A percentile compares a stretch with the other conserved stretches of the same genome.
Evolutionary conservation across 2,329 filamentous ascomycete genomes (phyloP).

Genomic region (Arthrobotrys iridis): DNA sequence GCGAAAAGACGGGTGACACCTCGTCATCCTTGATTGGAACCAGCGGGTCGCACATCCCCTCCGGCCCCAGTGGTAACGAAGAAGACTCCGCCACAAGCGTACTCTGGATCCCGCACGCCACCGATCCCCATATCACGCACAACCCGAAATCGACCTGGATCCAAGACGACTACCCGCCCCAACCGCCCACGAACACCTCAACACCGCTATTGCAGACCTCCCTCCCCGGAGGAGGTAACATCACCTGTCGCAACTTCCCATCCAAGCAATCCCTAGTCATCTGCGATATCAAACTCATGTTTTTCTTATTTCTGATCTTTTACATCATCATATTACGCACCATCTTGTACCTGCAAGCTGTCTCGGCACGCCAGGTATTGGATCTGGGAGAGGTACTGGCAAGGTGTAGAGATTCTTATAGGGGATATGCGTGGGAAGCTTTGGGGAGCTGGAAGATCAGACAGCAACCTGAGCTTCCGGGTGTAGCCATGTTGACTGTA

Average conservation of each 20-base stretch:
- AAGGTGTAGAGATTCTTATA: conserved; percentile 18
- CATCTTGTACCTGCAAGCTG: conserved; percentile 23
- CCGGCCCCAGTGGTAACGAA: neutral
- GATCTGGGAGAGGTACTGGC: conserved; percentile 32
- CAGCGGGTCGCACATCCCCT: neutral
- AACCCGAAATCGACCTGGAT: conserved; percentile 27
- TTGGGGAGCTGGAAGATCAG: conserved; percentile 39
- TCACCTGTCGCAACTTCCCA: conserved; percentile 36
- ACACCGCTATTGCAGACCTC: neutral
- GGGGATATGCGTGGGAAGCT: conserved; percentile 24
- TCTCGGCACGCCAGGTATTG: conserved; percentile 24
- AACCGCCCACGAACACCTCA: conserved; percentile 1
- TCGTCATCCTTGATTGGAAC: neutral
- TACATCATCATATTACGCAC: conserved; percentile 20
- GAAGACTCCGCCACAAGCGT: neutral
- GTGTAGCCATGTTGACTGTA: conserved; percentile 13
- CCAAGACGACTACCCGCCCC: conserved; percentile 31
- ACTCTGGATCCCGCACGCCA: neutral
- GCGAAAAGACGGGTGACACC: neutral
- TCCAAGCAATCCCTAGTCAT: neutral
- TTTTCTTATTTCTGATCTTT: conserved; percentile 10
- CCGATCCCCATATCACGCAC: conserved; percentile 7
- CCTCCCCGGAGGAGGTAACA: neutral
- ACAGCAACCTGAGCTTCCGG: conserved; percentile 39
- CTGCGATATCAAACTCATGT: conserved; percentile 9